Base-by-base conservation (phyloP, 805 yeast species). In the Scheffersomyces coipomensis region DNA sequence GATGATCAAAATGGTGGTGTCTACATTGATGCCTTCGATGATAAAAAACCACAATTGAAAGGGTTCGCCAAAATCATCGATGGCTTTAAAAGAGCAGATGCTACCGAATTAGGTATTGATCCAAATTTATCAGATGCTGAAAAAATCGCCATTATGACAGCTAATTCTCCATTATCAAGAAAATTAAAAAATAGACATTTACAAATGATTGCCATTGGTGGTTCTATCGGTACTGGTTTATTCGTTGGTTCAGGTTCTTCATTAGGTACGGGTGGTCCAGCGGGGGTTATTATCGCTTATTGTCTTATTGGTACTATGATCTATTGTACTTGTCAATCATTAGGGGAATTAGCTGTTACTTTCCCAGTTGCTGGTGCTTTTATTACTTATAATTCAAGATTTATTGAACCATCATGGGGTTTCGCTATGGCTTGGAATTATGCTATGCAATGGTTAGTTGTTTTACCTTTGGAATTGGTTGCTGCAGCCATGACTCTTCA, bases 141-240 rank as follows among this genome's bases (percentile, higher is more conserved):
- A 48, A 62, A 55, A 46, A 53, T 64, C 13, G 72, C 72, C 33
- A 55, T 66, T 32, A 53, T 54, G 37, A 68, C 80, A 19, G 73
- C 79, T 19, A 68, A 66, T 47, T 62, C 79, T 34, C 81, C 81
- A 12, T 62, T 75, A 41, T 60, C 72, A 25, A 66, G 84, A 47
- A 57, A 72, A 10, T 68, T 83, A 37, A 80, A 78, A 49, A 71
- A 77, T 33, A 74, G 91, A 56, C 91, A 86, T 57, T 63, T 85
- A 49, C 82, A 83, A 47, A 82, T 85, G 89, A 86, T 85, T 64
- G 90, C 95, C 38, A 71, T 85, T 47, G 93, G 91, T 51, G 90
- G 91, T 37, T 76, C 85, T 44, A 85, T 87, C 51, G 96, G 95
- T 53, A 84, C 93, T n/a, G 95, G 93, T 58, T 69, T 88, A 39